Base-by-base conservation (phyloP, 345 rosid species). In the Syzygium aromaticum region DNA sequence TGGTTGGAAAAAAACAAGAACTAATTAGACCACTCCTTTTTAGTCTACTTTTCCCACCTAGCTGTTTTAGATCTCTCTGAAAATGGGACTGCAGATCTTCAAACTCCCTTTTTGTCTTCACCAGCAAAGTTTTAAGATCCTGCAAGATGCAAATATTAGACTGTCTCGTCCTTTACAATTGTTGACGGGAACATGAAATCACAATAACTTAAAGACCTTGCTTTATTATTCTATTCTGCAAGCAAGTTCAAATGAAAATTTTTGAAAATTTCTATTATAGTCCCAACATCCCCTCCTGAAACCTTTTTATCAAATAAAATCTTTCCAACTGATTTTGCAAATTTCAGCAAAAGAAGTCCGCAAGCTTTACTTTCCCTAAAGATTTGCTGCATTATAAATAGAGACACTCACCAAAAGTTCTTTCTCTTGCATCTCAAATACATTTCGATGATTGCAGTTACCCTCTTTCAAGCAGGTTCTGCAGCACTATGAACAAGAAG, bases 51-150 rank as follows among this genome's bases (percentile, higher is more conserved):
- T 73, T 73, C 93, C 87, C 90, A 95, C 99, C 95, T 40, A 95
- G 91, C 87, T 93, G 92, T 91, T 87, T 91, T 88, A 96, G 88
- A 90, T 95, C 98, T 87, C 89, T 92, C 85, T 92, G 95, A 86
- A 94, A 85, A 85, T 94, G 96, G 85, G 86, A 87, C 86, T 95
- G 95, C 86, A 96, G 89, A 86, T 91, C 92, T 91, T 89, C 90
- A 86, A 96, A 95, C 88, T 95, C 99, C 59, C 84, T 93, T 90
- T 92, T 98, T 17, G 96, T 93, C 77, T 91, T 77, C 51, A 87
- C 86, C 86, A 94, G 87, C 90, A 98, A 92, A 86, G 90, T 88
- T 93, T 95, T 96, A 87, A 98, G 91, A 87, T 90, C 95, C 99
- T 97, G 91, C 85, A 90, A 84, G 52, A 83, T n/a, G 84, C 40